Conservation (phyloP, 2,329 filamentous ascomycete species). For the Colletotrichum higginsianum region DNA sequence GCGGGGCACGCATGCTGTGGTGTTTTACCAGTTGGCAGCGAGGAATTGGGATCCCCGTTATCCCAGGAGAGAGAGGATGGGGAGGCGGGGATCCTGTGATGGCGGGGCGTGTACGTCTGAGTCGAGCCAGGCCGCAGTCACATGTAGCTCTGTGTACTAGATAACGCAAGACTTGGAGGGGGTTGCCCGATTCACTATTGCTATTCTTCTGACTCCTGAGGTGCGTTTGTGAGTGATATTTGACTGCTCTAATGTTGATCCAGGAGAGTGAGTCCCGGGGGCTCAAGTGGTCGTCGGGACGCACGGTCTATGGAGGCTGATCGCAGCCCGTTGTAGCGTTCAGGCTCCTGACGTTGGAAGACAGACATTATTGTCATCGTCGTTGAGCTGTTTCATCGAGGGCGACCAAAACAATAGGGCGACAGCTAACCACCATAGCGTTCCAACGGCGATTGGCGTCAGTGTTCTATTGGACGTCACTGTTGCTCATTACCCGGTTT, state of each 20-base stretch:
- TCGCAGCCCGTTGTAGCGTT: not conserved
- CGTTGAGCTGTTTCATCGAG: too few relatives aligned
- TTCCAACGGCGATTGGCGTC: too few relatives aligned
- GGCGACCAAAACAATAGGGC: too few relatives aligned
- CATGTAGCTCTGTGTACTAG: slow-evolving; percentile 30
- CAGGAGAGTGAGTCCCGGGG: not conserved
- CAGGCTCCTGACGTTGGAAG: not conserved
- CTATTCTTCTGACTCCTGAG: not conserved
- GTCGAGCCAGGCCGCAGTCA: not conserved
- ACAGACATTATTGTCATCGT: too few relatives aligned
- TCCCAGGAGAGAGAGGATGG: not conserved
- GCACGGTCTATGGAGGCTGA: too few relatives aligned
- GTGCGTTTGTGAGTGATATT: not conserved
- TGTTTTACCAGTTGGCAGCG: not conserved
- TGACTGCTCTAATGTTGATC: not conserved
- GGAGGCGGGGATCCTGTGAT: not conserved
- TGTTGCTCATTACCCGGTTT: too few relatives aligned
- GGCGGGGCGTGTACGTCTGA: slow-evolving; percentile 30
- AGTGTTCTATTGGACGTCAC: too few relatives aligned
- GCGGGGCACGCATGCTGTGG: slow-evolving; percentile 16
- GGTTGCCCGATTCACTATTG: slow-evolving; percentile 24
- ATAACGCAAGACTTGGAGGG: slow-evolving; percentile 36
- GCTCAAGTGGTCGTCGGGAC: not conserved
- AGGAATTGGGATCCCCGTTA: not conserved
- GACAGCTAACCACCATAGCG: too few relatives aligned